Evolutionary conservation across 352 stramenopile genomes (phyloP).

Genomic region (Pelagophyceae sp.): DNA sequence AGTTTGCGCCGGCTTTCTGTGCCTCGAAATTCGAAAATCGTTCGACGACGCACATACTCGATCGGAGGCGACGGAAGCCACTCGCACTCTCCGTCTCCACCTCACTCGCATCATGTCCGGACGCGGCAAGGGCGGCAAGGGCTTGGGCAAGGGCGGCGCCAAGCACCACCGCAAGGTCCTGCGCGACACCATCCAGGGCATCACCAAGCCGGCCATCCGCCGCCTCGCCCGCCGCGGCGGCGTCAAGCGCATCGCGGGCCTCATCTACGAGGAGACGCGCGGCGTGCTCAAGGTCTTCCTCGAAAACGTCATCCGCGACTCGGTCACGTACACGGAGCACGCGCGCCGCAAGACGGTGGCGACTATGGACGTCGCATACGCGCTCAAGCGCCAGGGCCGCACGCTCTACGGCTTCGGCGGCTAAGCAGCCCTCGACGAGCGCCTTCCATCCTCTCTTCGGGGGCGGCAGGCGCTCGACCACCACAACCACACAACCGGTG

Average conservation of each 20-base stretch:
- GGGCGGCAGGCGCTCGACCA: no score
- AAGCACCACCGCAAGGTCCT: conserved; percentile 93
- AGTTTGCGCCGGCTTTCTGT: no score
- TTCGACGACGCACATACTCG: no score
- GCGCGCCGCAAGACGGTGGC: conserved; percentile 92
- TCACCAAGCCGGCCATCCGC: conserved; percentile 91
- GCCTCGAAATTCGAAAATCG: no score
- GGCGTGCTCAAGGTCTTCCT: conserved; percentile 96
- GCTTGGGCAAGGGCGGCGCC: conserved; percentile 85
- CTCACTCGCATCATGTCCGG: conserved; percentile 37
- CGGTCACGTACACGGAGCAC: conserved; percentile 89
- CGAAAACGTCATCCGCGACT: conserved; percentile 92
- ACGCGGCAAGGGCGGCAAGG: conserved; percentile 85
- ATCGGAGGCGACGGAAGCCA: no score
- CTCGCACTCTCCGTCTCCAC: no score
- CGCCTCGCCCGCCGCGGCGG: conserved; percentile 91
- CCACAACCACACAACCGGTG: no score
- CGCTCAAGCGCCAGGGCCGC: conserved; percentile 89
- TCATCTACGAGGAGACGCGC: conserved; percentile 96
- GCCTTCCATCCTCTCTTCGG: no score
- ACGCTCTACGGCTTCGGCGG: conserved; percentile 82
- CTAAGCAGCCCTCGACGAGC: conserved; percentile 50
- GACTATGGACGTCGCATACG: conserved; percentile 95
- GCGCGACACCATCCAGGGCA: conserved; percentile 91
- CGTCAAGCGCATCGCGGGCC: conserved; percentile 91